These are phyloP conservation scores for Sporothrix luriei DNA, from an alignment of 2,329 filamentous ascomycete genomes.

Conservation along the genomic window DNA sequence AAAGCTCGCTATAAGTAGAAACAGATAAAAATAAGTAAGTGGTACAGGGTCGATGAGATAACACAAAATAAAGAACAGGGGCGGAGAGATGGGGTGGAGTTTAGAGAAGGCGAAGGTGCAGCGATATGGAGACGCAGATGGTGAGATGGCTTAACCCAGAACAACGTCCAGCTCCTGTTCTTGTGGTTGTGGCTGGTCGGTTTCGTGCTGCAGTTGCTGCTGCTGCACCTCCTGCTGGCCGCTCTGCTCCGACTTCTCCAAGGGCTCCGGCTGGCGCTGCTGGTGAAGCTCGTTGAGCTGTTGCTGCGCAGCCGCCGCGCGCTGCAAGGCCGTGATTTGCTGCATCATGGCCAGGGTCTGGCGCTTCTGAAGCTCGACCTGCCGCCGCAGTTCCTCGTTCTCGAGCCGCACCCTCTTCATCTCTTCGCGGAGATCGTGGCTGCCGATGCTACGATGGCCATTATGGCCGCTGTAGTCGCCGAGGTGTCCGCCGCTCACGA, in stretches of 20 bases:
- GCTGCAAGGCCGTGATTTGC: slow-evolving; percentile 53
- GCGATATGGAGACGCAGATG: background rate
- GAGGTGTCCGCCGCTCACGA: slow-evolving; percentile 38
- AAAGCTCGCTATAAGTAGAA: background rate
- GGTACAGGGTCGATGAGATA: background rate
- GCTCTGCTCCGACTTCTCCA: background rate
- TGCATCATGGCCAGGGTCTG: slow-evolving; percentile 53
- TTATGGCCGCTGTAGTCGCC: slow-evolving; percentile 42
- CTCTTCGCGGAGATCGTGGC: slow-evolving; percentile 61
- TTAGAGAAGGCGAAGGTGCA: background rate
- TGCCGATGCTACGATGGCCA: slow-evolving; percentile 33
- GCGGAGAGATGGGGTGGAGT: background rate
- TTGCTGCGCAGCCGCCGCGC: slow-evolving; percentile 42
- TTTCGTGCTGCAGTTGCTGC: background rate
- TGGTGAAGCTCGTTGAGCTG: slow-evolving; percentile 25
- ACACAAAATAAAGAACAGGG: background rate
- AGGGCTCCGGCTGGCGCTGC: slow-evolving; percentile 14
- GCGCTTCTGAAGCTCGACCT: slow-evolving; percentile 54
- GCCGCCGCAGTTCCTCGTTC: slow-evolving; percentile 60
- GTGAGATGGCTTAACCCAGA: background rate
- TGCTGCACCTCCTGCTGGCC: background rate
- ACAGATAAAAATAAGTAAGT: background rate
- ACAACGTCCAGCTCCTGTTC: slow-evolving; percentile 1
- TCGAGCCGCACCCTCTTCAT: slow-evolving; percentile 68
- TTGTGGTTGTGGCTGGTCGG: background rate